Base-by-base conservation (phyloP, 805 yeast genomes). In the Scheffersomyces amazonensis region DNA sequence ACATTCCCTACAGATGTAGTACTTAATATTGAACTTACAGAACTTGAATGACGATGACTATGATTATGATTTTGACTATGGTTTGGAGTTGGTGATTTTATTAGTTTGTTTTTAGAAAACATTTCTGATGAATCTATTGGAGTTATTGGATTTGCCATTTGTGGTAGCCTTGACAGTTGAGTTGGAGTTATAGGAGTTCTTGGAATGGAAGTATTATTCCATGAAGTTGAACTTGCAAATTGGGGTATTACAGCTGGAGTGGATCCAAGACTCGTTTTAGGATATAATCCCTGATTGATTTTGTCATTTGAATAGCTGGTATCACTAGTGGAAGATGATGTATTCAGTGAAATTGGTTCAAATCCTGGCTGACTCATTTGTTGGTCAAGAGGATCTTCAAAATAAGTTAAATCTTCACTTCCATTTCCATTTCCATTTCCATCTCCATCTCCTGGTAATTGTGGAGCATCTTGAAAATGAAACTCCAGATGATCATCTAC, bases 1-100 rank as follows among this genome's bases (percentile, higher is more conserved):
- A 66, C 67, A 44, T 64, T 66, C 23, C 58, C 47, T 40, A 47
- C 52, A 2, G 71, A 65, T 19, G 45, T 49, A 2, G 65, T 45
- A 32, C 69, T 61, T 44, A 50, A 44, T 11, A 66, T 48, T 1
- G 73, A 67, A 43, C 67, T 57, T n/a, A 63, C 50, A 10, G 72
- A 65, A 18, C 61, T 48, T 7, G 54, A 46, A 21, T 53, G 52
- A 18, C 56, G 42, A 39, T 51, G 62, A 23, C 30, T 27, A 21
- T 21, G 7, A n/a, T n/a, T n/a, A n/a, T n/a, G n/a, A n/a, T n/a
- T n/a, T n/a, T n/a, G n/a, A n/a, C n/a, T n/a, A n/a, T n/a, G n/a
- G n/a, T n/a, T n/a, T n/a, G n/a, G n/a, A n/a, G n/a, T n/a, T 5
- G 30, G 17, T 5, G 17, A 6, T 13, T 13, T 16, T 4, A n/a